Conservation (phyloP, 176 grass and related monocot species). For the Hordeum marinum region DNA sequence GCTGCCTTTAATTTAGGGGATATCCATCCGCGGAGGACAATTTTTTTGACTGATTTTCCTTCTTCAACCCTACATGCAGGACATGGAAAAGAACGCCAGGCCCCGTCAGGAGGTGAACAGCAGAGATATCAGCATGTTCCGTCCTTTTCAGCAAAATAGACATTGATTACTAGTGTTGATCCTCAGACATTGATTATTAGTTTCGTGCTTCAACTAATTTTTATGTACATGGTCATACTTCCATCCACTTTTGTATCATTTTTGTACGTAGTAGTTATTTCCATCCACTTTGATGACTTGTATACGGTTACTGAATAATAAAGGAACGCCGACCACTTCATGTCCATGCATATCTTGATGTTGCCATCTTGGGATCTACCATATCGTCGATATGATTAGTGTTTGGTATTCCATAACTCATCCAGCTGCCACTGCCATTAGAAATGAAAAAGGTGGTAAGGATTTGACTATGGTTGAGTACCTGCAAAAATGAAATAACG, state of each 20-base stretch:
- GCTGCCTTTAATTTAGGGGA: neutral
- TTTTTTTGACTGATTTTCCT: neutral
- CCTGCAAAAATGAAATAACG: too few species aligned
- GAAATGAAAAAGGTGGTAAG: too few species aligned
- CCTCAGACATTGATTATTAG: too few species aligned
- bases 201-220: too few species aligned
- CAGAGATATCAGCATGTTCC: slow-evolving; percentile 48
- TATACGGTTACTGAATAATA: neutral
- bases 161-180: neutral
- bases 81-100: slow-evolving; percentile 50
- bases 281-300: neutral
- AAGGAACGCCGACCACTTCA: neutral
- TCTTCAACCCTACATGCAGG: slow-evolving; percentile 26
- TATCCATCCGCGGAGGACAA: neutral
- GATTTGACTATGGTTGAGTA: too few species aligned
- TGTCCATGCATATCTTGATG: neutral
- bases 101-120: slow-evolving; percentile 44
- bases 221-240: too few species aligned
- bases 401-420: too few species aligned
- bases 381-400: too few species aligned
- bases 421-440: too few species aligned
- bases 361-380: neutral
- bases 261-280: neutral
- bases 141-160: neutral
- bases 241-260: too few species aligned